Percentiles rank a stretch among this genome's conserved stretches.
phyloP scores from a whole-genome alignment of 1,284 basidiomycete species.

The Apiotrichum montevideense region DNA sequence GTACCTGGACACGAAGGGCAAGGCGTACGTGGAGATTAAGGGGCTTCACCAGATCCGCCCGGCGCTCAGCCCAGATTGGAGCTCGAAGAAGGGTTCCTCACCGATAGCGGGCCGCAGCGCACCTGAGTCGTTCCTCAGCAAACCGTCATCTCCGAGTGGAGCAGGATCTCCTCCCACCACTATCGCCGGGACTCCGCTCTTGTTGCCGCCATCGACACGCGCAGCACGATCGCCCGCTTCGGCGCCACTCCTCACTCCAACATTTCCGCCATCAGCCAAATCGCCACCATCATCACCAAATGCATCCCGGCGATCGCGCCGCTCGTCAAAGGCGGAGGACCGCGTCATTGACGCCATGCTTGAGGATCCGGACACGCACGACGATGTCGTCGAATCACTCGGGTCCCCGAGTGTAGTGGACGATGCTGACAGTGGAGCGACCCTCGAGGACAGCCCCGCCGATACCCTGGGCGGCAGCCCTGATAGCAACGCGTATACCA shows the following conservation, averaged over 20 bases:
- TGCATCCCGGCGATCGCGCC: neutral
- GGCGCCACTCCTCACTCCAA: neutral
- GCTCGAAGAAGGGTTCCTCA: neutral
- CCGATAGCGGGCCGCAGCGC: too few species aligned
- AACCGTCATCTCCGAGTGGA: too few species aligned
- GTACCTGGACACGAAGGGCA: conserved; percentile 5
- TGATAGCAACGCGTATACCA: too few species aligned
- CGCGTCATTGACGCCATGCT: neutral
- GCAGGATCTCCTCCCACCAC: too few species aligned
- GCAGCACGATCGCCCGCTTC: too few species aligned
- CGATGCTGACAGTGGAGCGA: neutral
- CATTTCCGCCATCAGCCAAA: neutral
- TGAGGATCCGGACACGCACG: neutral
- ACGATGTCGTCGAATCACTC: neutral
- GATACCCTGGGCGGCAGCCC: too few species aligned
- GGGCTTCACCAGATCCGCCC: neutral
- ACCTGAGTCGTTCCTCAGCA: too few species aligned
- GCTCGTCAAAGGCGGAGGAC: neutral
- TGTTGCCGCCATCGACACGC: too few species aligned
- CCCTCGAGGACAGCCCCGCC: too few species aligned
- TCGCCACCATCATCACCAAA: neutral
- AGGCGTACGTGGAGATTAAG: conserved; percentile 1
- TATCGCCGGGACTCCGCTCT: too few species aligned
- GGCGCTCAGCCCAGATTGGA: neutral
- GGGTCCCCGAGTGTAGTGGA: neutral